These are phyloP conservation scores for Glycyrrhiza uralensis DNA, from an alignment of 306 rosid species.

Conservation along the genomic window DNA sequence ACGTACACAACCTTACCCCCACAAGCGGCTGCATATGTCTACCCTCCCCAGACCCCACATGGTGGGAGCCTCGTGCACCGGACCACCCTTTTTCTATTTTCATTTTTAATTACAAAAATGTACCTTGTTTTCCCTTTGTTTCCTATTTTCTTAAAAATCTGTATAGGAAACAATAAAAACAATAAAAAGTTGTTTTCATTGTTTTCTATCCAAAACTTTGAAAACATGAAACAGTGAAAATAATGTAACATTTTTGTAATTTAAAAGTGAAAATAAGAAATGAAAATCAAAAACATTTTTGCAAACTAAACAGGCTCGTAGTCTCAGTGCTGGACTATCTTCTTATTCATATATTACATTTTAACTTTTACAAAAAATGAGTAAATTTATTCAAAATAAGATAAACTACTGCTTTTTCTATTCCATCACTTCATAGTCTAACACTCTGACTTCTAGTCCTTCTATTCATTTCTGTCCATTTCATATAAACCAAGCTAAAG, in stretches of 20 bases:
- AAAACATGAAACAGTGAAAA: background rate
- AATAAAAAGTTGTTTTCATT: background rate
- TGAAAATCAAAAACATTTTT: background rate
- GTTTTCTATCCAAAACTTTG: background rate
- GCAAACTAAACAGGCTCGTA: background rate
- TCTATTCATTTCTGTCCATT: slow-evolving; percentile 1
- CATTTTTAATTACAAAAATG: background rate
- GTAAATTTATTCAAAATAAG: background rate
- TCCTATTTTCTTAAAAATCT: background rate
- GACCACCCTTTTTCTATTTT: no score
- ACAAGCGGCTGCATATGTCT: no score
- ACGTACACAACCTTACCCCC: no score
- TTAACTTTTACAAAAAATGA: background rate
- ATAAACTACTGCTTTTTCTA: background rate
- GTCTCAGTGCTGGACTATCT: background rate
- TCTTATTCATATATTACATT: background rate
- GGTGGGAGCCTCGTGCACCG: no score
- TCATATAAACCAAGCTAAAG: background rate
- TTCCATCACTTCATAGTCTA: background rate
- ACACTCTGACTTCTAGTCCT: background rate
- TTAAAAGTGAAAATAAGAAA: background rate
- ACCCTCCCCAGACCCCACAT: no score
- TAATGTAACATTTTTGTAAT: background rate
- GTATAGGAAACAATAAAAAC: background rate
- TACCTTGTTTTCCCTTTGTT: background rate